Evolutionary conservation across 1,139 yeast species (phyloP), one percentile per base, ranked within the genome.

Genomic region (Pichia sp.): DNA sequence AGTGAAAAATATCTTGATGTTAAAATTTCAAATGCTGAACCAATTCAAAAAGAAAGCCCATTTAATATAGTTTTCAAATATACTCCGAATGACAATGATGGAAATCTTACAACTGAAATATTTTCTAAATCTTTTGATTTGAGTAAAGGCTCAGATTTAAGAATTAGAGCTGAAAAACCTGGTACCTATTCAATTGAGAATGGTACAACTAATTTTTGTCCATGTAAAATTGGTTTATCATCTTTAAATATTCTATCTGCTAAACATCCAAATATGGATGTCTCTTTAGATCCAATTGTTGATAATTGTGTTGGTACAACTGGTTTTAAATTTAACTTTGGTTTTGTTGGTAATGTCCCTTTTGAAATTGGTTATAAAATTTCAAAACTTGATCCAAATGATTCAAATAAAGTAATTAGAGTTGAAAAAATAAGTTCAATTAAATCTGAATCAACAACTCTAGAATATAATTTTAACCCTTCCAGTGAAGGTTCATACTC

Each of bases 241-340:
- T 48, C 60, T 0, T 54, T 64, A 11, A 58, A 51, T 36, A 52
- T 65, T 29, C 44, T 56, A 14, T 56, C 55, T 30, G 69, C 68
- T 0, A 73, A 58, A n/a, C 46, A 72, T 18, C 93, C 93, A 3
- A 67, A 64, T 53, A 75, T 82, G 59, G 72, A 66, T 50, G 81
- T 86, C 7, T 58, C 64, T 5, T 79, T 87, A 1, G 71, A 73
- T 3, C 83, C 90, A 3, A 80, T 91, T 3, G 73, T 81, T 39
- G 98, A 93, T 63, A 81, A 85, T 54, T 93, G 99, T 71, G 87
- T 95, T 36, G 99, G 99, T 0, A 88, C 91, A 50, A 83, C 89
- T 11, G 99, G 98, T 0, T 80, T 75, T 60, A 71, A 73, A 28
- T 81, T 89, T 54, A 78, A 79, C 46, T 90, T 91, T 58, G 84